A percentile compares a stretch with the other conserved stretches of the same genome.
These are phyloP conservation scores for Leishmania guyanensis DNA, from an alignment of 208 protist genomes.

Conservation along the genomic window DNA sequence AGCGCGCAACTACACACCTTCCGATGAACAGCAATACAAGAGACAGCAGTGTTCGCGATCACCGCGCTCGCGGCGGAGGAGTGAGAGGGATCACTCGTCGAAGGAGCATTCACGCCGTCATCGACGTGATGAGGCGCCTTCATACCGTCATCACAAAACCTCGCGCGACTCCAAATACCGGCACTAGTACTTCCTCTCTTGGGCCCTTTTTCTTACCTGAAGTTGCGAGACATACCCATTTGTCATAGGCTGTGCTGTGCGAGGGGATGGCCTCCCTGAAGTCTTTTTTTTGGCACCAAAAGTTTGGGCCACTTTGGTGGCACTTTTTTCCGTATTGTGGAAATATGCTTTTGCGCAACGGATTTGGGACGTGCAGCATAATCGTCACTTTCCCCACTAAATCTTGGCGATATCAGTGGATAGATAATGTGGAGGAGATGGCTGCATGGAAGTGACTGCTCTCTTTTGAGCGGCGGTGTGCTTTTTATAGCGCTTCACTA, in stretches of 20 bases:
- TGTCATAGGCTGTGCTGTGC: background rate
- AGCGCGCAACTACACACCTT: background rate
- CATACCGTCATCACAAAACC: conserved; percentile 9
- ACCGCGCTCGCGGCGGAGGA: background rate
- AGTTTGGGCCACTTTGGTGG: background rate
- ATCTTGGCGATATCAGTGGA: background rate
- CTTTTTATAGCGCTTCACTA: background rate
- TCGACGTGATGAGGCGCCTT: conserved; percentile 5
- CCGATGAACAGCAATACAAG: background rate
- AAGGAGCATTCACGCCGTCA: conserved; percentile 3
- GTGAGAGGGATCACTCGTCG: background rate
- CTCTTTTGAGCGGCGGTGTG: background rate
- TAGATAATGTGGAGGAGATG: background rate
- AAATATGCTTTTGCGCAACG: background rate
- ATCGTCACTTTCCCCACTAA: background rate
- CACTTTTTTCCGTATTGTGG: background rate
- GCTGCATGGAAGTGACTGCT: background rate
- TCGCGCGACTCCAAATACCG: conserved; percentile 25
- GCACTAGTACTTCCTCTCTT: background rate
- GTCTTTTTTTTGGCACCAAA: background rate
- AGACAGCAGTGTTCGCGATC: conserved; percentile 15
- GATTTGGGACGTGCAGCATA: background rate
- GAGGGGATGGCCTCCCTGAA: background rate
- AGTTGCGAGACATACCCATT: background rate
- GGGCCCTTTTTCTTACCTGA: conserved; percentile 20